Evolutionary conservation across 2,329 filamentous ascomycete species (phyloP), one percentile per base, ranked within the genome.

Genomic region (Pseudofabraea citricarpa): DNA sequence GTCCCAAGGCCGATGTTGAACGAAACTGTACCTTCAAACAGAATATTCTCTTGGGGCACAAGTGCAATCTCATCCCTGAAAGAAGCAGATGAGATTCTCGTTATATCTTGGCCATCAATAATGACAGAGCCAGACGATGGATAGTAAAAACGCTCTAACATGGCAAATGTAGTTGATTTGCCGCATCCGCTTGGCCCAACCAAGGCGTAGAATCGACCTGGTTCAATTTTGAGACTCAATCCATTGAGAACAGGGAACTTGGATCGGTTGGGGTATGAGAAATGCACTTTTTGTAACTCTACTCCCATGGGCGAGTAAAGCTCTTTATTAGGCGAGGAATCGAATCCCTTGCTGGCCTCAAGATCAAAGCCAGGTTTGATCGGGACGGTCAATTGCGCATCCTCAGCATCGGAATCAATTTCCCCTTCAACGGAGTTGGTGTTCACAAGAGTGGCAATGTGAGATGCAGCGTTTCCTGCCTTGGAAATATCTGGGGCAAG

Each of bases 401-500:
- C n/a, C n/a, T n/a, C n/a, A n/a, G 33, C 40, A 19, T 56, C 37
- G 60, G 49, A n/a, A 21, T 47, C 49, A n/a, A 15, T 10, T 31
- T 31, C 13, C 16, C 16, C 27, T 48, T 54, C 32, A 50, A 58
- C 33, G 56, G 66, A 2, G n/a, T 69, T 68, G 3, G 75, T 59
- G 36, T 71, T 64, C 41, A 78, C 70, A 24, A 78, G 60, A 48
- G 62, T 69, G 35, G 76, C 61, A 39, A 86, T 77, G 27, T 78
- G 70, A 8, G 73, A 73, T 13, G 79, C 76, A 2, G 85, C 81
- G 1, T 71, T 69, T 19, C 74, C 73, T 1, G 85, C 84, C 26
- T 77, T 76, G 1, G 83, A 81, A 13, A 90, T 71, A 50, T 90
- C 85, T 1, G 84, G 85, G 0, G 85, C 84, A 2, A 89, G 74